These are phyloP conservation scores for Juglanconis oblonga DNA, from an alignment of 2,329 filamentous ascomycete genomes.

Conservation along the genomic window DNA sequence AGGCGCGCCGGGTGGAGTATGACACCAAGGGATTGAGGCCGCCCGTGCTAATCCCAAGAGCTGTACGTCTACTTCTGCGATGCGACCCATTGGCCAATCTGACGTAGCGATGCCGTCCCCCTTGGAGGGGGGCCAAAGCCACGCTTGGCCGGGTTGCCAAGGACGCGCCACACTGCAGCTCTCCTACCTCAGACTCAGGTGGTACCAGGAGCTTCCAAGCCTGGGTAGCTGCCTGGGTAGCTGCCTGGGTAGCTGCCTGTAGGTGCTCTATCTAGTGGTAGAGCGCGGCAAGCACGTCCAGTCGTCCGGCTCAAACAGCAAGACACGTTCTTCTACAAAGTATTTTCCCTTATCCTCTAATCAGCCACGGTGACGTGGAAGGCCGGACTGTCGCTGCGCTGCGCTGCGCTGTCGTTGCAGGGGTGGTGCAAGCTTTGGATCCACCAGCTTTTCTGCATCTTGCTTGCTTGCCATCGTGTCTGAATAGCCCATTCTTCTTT, in stretches of 20 bases:
- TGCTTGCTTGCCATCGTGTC: too few relatives aligned
- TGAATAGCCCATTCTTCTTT: too few relatives aligned
- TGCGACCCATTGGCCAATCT: conserved; percentile 13
- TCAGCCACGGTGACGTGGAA: not conserved
- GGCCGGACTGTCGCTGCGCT: not conserved
- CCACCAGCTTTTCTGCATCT: too few relatives aligned
- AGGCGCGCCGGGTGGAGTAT: not conserved
- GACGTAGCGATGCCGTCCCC: not conserved
- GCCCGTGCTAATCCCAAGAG: conserved; percentile 2
- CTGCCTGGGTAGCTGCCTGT: too few relatives aligned
- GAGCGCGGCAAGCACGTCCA: too few relatives aligned
- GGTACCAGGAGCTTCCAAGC: too few relatives aligned
- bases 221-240: too few relatives aligned
- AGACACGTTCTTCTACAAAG: too few relatives aligned
- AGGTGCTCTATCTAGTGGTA: too few relatives aligned
- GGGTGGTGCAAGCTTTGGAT: not conserved
- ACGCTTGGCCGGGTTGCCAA: not conserved
- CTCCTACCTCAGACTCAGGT: too few relatives aligned
- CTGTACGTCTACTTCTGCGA: not conserved
- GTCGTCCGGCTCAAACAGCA: too few relatives aligned
- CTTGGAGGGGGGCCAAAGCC: not conserved
- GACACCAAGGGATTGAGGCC: conserved; percentile 7
- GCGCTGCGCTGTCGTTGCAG: not conserved
- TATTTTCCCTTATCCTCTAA: too few relatives aligned
- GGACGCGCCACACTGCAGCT: conserved; percentile 1